These are phyloP conservation scores for Ceriops decandra DNA, from an alignment of 345 rosid genomes.

Conservation along the genomic window DNA sequence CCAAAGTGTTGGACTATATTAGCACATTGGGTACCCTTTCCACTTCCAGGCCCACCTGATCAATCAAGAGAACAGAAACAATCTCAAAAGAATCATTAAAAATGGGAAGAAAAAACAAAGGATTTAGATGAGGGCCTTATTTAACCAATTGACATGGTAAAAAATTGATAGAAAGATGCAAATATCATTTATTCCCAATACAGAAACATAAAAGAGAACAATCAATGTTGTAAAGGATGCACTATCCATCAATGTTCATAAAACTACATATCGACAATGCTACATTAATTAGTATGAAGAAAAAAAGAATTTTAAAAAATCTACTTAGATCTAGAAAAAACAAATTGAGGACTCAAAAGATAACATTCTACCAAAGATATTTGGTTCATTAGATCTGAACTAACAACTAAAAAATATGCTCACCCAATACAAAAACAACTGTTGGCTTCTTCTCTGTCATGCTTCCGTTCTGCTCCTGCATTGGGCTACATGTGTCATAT, in stretches of 20 bases:
- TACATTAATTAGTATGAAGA: too few species aligned
- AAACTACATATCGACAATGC: too few species aligned
- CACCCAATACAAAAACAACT: constrained; percentile 90
- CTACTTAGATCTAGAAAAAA: too few species aligned
- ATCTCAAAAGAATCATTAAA: background rate
- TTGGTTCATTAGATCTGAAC: too few species aligned
- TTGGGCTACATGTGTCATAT: constrained; percentile 9
- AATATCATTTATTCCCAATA: too few species aligned
- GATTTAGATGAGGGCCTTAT: background rate
- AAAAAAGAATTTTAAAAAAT: too few species aligned
- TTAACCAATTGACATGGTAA: background rate
- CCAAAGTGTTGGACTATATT: constrained; percentile 27
- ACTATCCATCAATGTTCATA: too few species aligned
- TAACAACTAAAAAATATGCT: constrained; percentile 9
- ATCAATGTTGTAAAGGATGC: too few species aligned
- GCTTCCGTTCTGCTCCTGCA: constrained; percentile 49
- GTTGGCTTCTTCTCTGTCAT: constrained; percentile 53
- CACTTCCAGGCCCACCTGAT: constrained; percentile 86
- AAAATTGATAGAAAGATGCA: too few species aligned
- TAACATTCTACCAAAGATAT: too few species aligned
- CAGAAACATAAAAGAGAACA: too few species aligned
- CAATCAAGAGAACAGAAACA: constrained; percentile 12
- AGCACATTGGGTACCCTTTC: constrained; percentile 38
- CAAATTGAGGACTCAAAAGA: too few species aligned
- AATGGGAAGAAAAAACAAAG: background rate